A percentile compares a stretch with the other conserved stretches of the same genome.
Evolutionary conservation across 1,284 basidiomycete genomes (phyloP).

Genomic region (Austroboletus niveus): DNA sequence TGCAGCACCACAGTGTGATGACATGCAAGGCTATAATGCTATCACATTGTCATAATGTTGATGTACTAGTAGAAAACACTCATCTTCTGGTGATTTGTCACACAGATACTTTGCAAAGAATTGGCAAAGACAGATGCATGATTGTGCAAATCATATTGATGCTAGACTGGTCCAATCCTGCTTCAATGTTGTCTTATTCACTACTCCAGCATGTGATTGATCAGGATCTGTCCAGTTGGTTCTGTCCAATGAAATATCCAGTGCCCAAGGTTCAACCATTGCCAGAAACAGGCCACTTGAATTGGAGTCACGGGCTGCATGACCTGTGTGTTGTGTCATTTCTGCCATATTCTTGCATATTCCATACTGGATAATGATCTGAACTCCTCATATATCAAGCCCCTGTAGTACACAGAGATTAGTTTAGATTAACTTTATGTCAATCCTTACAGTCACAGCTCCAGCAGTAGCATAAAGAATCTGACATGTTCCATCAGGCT

Average conservation of each 20-base stretch:
- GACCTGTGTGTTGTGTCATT: not conserved
- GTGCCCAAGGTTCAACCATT: not conserved
- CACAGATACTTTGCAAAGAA: too few relatives aligned
- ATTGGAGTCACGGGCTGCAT: not conserved
- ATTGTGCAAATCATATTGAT: too few relatives aligned
- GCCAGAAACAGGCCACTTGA: not conserved
- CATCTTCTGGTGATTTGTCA: too few relatives aligned
- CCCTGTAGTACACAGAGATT: not conserved
- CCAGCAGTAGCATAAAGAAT: constrained; percentile 5
- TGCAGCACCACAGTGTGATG: too few relatives aligned
- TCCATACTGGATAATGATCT: not conserved
- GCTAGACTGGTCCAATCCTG: too few relatives aligned
- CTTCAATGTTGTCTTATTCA: not conserved
- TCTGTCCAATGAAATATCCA: not conserved
- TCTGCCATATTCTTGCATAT: not conserved
- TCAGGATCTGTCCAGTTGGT: not conserved
- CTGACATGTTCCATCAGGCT: not conserved
- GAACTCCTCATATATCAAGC: not conserved
- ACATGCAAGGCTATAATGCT: too few relatives aligned
- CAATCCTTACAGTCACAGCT: not conserved
- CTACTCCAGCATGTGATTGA: not conserved
- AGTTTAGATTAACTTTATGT: too few relatives aligned
- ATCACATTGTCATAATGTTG: too few relatives aligned
- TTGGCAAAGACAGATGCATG: too few relatives aligned
- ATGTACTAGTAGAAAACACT: too few relatives aligned